Base-by-base conservation (phyloP, 164 flowering plant species). In the Piper betle region DNA sequence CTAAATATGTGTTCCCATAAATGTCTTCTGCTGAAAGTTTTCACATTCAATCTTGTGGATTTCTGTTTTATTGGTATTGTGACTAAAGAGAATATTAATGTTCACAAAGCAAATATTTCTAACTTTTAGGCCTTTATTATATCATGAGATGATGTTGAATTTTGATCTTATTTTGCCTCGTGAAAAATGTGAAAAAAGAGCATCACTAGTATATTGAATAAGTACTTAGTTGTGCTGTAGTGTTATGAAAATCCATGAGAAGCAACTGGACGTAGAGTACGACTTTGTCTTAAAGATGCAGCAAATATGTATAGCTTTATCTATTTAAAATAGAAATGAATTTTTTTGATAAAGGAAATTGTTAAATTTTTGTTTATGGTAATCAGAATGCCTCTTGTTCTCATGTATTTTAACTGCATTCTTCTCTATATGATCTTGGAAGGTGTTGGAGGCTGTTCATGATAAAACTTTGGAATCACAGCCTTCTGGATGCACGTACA, bases 391-490 rank as follows among this genome's bases (percentile, higher is more conserved):
- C 50, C 13, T 9, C 0, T 46, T 9, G 15, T 15, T 46, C 15
- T 10, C 50, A 12, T 46, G 11, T 12, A 46, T 46, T 46, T 38
- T 55, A 17, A 8, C 15, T 25, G 39, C 11, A 9, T 12, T 13
- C 39, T 13, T 55, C 16, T 39, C 18, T 18, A 18, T 66, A 38
- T 61, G 15, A 37, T 58, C 39, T 67, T 37, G 39, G 62, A 84
- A 94, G 99, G 97, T 85, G 97, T 68, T 94, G 99, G 99, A 84
- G 91, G 78, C 66, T 91, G 39, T 85, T 91, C 41, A 82, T 94
- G 99, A 85, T 94, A 62, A 94, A 91, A 67, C 78, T 94, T 4
- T 94, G 99, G 97, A 94, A 94, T 71, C 97, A 86, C 66, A 84
- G 91, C 55, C 91, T 94, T 16, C 87, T 94, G 11, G 99, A 94